Evolutionary conservation across 2,329 filamentous ascomycete genomes (phyloP).

Genomic region (Fusarium siculi): DNA sequence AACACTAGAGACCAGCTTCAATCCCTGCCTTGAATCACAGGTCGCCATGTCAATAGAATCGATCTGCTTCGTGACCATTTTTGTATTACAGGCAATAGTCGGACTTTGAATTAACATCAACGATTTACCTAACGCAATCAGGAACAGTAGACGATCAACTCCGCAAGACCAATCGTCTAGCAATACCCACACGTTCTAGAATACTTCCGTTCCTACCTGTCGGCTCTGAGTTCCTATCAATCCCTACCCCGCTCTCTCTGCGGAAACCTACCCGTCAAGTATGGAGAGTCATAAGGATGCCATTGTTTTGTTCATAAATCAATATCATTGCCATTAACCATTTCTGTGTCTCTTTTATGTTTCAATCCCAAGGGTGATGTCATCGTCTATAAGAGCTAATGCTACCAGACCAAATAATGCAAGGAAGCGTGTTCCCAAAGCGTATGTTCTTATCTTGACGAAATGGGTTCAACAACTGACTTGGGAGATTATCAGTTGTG

Average conservation of each 20-base stretch:
- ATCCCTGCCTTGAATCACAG: background rate
- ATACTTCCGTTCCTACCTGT: background rate
- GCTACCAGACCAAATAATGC: slow-evolving; percentile 15
- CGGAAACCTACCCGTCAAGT: background rate
- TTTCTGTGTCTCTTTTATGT: background rate
- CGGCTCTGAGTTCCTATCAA: slow-evolving; percentile 6
- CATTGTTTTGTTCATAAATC: slow-evolving; percentile 1
- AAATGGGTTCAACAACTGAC: background rate
- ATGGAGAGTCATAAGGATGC: background rate
- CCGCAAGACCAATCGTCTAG: slow-evolving; percentile 11
- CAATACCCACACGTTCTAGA: slow-evolving; percentile 25
- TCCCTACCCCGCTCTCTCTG: slow-evolving; percentile 19
- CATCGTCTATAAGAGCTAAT: slow-evolving; percentile 9
- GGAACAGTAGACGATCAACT: slow-evolving; percentile 31
- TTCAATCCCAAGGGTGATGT: background rate
- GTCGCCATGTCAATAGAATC: background rate
- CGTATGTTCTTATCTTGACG: slow-evolving; percentile 8
- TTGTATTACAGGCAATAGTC: background rate
- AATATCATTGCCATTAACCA: background rate
- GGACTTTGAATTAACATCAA: background rate
- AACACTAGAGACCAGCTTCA: background rate
- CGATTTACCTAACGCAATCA: slow-evolving; percentile 21
- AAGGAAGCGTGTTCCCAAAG: slow-evolving; percentile 32
- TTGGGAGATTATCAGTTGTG: slow-evolving; percentile 7
- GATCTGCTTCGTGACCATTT: background rate